Evolutionary conservation across 805 yeast species (phyloP).

Genomic region (Pichia deserticola): DNA sequence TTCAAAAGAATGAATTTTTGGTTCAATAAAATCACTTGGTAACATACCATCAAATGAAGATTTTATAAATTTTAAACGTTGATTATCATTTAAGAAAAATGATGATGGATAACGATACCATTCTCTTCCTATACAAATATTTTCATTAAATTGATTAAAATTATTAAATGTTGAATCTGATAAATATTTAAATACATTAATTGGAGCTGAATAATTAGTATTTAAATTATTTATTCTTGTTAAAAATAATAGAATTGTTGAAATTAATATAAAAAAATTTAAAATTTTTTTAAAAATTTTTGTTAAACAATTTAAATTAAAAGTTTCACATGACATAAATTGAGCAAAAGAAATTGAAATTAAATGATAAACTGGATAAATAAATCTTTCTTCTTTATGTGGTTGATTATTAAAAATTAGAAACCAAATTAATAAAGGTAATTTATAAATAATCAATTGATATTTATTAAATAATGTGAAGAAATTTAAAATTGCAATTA

Average conservation of each 20-base stretch:
- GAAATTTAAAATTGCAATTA: constrained; percentile 36
- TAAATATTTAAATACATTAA: constrained; percentile 44
- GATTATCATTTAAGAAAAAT: constrained; percentile 61
- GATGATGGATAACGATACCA: constrained; percentile 93
- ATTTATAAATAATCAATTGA: constrained; percentile 18
- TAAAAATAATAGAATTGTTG: constrained; percentile 4
- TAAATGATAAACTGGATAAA: constrained; percentile 77
- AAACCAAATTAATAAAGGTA: constrained; percentile 51
- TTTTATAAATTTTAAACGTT: constrained; percentile 57
- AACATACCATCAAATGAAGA: constrained; percentile 81
- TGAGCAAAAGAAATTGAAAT: constrained; percentile 54
- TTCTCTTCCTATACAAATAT: constrained; percentile 87
- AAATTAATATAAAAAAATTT: background rate
- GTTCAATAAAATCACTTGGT: constrained; percentile 75
- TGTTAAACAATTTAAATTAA: constrained; percentile 6
- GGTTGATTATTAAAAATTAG: constrained; percentile 65
- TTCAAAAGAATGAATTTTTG: constrained; percentile 14
- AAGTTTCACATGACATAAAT: constrained; percentile 27
- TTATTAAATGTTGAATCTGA: constrained; percentile 20
- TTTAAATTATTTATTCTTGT: constrained; percentile 40
- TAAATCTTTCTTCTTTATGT: constrained; percentile 88
- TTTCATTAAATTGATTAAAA: constrained; percentile 25
- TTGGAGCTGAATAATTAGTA: constrained; percentile 67
- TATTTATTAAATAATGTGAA: constrained; percentile 11
- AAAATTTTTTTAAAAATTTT: constrained; percentile 4